These are phyloP conservation scores for Hyaloscypha hepaticicola DNA, from an alignment of 495 filamentous ascomycete species.

Conservation along the genomic window DNA sequence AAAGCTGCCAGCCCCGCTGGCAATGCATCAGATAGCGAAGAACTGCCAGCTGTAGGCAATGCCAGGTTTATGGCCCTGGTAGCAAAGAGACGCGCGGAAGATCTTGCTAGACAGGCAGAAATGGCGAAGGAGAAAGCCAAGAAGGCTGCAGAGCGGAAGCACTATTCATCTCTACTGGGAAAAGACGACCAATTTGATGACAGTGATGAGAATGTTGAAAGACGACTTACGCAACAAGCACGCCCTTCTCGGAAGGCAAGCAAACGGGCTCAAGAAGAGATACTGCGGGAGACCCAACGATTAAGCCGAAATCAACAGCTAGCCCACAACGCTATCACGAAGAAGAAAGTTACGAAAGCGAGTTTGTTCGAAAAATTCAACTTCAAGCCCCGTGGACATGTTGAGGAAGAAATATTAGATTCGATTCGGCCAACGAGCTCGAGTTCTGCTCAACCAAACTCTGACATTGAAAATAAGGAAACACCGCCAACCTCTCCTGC, in stretches of 20 bases:
- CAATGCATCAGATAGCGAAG: constrained; percentile 41
- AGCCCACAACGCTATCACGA: constrained; percentile 83
- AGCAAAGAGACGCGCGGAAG: constrained; percentile 67
- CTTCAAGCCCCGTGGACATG: constrained; percentile 47
- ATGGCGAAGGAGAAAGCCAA: constrained; percentile 51
- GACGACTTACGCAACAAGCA: constrained; percentile 60
- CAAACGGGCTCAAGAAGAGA: constrained; percentile 95
- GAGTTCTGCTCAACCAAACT: constrained; percentile 37
- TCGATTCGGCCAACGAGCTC: constrained; percentile 42
- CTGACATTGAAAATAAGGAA: constrained; percentile 45
- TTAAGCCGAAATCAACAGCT: constrained; percentile 87
- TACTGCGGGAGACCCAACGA: constrained; percentile 88
- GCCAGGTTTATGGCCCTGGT: constrained; percentile 66
- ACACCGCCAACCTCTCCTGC: constrained; percentile 54
- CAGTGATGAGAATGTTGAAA: constrained; percentile 55
- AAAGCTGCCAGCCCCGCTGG: constrained; percentile 24
- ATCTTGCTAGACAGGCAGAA: constrained; percentile 60
- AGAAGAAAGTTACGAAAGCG: constrained; percentile 86
- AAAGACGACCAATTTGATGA: constrained; percentile 49
- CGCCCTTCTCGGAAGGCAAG: constrained; percentile 82
- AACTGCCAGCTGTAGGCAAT: constrained; percentile 52
- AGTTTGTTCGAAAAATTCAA: constrained; percentile 84
- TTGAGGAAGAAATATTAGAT: constrained; percentile 31
- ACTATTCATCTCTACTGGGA: constrained; percentile 34
- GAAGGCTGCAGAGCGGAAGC: constrained; percentile 43